Conservation (phyloP, 352 stramenopile species). For the Phytopythium montanum region DNA sequence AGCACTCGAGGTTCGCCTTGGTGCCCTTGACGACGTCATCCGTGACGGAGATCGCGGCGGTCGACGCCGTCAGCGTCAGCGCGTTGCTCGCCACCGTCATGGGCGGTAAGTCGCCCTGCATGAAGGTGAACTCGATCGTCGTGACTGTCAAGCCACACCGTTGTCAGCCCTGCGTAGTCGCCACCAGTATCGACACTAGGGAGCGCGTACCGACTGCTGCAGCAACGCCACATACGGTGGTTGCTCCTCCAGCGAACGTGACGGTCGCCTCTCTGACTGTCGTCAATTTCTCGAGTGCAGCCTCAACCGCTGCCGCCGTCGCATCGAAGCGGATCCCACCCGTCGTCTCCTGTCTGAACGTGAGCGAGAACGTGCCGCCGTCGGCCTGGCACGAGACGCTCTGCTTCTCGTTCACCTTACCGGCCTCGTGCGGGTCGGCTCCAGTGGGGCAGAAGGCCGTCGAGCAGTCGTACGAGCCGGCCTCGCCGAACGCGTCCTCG, state of each 20-base stretch:
- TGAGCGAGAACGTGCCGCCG: conserved; percentile 60
- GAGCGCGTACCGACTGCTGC: conserved; percentile 33
- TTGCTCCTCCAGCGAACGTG: conserved; percentile 30
- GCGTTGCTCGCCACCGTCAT: conserved; percentile 31
- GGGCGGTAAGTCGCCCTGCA: conserved; percentile 54
- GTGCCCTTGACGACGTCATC: conserved; percentile 48
- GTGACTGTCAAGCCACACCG: conserved; percentile 21
- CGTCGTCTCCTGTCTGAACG: conserved; percentile 64
- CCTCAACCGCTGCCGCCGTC: conserved; percentile 29
- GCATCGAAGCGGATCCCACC: conserved; percentile 48
- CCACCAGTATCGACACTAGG: not conserved
- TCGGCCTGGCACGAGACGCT: conserved; percentile 49
- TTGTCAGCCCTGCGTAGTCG: not conserved
- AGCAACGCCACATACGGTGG: conserved; percentile 31
- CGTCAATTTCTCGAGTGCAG: conserved; percentile 46
- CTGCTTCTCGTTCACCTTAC: conserved; percentile 70
- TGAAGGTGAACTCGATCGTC: conserved; percentile 64
- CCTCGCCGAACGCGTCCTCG: conserved; percentile 46
- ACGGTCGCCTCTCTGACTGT: conserved; percentile 54
- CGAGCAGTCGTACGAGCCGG: conserved; percentile 67
- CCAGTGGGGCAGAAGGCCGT: conserved; percentile 83
- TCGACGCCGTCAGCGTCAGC: conserved; percentile 32
- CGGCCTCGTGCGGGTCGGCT: conserved; percentile 75
- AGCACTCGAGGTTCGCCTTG: conserved; percentile 80
- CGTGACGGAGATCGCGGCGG: conserved; percentile 22